Evolutionary conservation across 371 early-diverging fungal genomes (phyloP), one percentile per base, ranked within the genome.

Genomic region (Mucor ambiguus): DNA sequence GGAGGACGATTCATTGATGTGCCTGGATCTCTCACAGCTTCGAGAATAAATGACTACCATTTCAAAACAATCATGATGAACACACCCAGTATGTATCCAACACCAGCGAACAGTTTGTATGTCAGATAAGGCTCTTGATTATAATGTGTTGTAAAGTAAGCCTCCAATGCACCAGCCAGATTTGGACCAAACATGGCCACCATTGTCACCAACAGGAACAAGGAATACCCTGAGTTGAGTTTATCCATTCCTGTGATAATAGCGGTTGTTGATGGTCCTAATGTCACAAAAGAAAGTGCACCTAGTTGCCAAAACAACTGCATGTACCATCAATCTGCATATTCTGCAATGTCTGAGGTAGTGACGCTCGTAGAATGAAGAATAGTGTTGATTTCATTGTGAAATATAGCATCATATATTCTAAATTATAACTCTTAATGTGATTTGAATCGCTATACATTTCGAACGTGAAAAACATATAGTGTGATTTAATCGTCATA

Each of bases 111-210:
- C 38, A 73, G 46, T 28, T 73, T 75, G 30, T 73, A 74, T 11
- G 58, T 62, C 7, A 70, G 22, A 30, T 64, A 73, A 2, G 67
- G 69, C 44, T 56, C 44, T 61, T 58, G 3, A 60, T 32, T 16
- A 28, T 46, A 7, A 62, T 68, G 35, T 43, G 52, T 24, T n/a
- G 33, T 56, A 33, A 56, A 56, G 4, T 56, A 33, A 11, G 20
- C 49, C 52, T 73, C 73, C 9, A 74, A 60, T 3, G 54, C 58
- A 11, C 65, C 64, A 22, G 77, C 77, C 44, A 73, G 26, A 32
- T 66, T 76, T 5, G 77, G 69, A 14, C 77, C 77, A 61, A 73
- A 69, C 68, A 74, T 68, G 8, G 71, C 61, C 12, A 69, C n/a
- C 0, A 62, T 60, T 0, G 69, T 71, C n/a, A 71, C 20, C 4